Percentiles rank a stretch among this genome's conserved stretches.
These are phyloP conservation scores for Lolium multiflorum DNA, from an alignment of 176 grass and related monocot genomes.

Conservation along the genomic window DNA sequence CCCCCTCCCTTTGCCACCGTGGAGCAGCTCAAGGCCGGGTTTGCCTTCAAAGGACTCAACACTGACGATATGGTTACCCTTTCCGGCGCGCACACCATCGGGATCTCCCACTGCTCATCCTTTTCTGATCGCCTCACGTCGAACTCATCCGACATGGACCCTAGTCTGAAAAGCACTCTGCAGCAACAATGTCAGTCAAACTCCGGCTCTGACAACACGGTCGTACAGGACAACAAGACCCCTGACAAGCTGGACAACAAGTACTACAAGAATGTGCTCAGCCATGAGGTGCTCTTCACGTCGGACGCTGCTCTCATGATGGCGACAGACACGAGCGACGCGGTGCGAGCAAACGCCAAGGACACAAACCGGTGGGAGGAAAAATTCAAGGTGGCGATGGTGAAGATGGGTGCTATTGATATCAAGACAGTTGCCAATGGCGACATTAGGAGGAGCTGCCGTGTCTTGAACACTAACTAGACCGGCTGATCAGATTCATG, in stretches of 20 bases:
- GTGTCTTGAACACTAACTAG: constrained; percentile 14
- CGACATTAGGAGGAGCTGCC: constrained; percentile 42
- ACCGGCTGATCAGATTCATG: neutral
- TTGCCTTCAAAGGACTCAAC: constrained; percentile 41
- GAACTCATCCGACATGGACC: constrained; percentile 33
- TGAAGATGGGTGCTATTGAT: neutral
- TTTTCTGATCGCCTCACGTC: constrained; percentile 35
- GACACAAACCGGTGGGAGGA: too few species aligned
- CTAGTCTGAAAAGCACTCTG: neutral
- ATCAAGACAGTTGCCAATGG: constrained; percentile 33
- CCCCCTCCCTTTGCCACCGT: constrained; percentile 20
- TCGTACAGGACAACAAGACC: too few species aligned
- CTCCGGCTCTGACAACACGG: neutral
- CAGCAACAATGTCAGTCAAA: neutral
- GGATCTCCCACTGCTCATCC: constrained; percentile 41
- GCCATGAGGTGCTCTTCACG: constrained; percentile 27
- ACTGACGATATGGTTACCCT: constrained; percentile 7
- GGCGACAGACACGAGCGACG: neutral
- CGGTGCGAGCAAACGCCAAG: neutral
- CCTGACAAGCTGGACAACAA: constrained; percentile 36
- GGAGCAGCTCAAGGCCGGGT: constrained; percentile 23
- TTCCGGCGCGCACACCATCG: constrained; percentile 27
- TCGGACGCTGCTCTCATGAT: constrained; percentile 47
- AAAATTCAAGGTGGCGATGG: too few species aligned
- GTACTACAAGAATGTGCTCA: constrained; percentile 56